Conservation (phyloP, 805 yeast species). For the Candida awuae region DNA sequence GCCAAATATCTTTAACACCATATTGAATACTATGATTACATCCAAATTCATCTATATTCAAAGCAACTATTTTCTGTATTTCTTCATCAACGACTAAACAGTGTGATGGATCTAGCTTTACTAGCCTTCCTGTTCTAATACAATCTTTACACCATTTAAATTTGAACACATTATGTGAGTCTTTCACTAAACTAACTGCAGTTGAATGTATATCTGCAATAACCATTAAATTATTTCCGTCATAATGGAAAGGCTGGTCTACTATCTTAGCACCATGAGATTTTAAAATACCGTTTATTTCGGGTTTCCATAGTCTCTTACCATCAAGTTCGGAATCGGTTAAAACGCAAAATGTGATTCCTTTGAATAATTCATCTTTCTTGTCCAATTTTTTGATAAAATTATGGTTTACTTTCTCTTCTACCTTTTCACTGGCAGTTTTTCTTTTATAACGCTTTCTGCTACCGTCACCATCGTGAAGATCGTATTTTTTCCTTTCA, state of each 20-base stretch:
- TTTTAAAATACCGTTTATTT: conserved; percentile 33
- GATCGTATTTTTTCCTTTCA: conserved; percentile 5
- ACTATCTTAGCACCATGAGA: conserved; percentile 44
- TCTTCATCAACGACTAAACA: conserved; percentile 27
- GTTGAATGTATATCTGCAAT: conserved; percentile 34
- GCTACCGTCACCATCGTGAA: neutral
- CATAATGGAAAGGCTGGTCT: conserved; percentile 26
- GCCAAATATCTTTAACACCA: conserved; percentile 2
- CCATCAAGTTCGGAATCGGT: conserved; percentile 36
- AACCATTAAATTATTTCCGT: conserved; percentile 19
- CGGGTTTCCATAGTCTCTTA: conserved; percentile 26
- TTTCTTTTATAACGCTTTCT: conserved; percentile 11
- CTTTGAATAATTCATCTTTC: conserved; percentile 32
- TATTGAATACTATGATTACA: conserved; percentile 42
- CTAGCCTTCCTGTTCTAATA: conserved; percentile 31
- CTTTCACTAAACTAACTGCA: conserved; percentile 31
- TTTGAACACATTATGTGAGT: conserved; percentile 47
- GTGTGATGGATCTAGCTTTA: conserved; percentile 57
- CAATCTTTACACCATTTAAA: conserved; percentile 75
- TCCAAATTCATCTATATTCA: conserved; percentile 50
- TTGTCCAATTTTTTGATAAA: conserved; percentile 2
- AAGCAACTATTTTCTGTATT: conserved; percentile 18
- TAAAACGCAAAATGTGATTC: conserved; percentile 41
- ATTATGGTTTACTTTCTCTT: conserved; percentile 14
- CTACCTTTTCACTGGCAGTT: conserved; percentile 14